phyloP scores from a whole-genome alignment of 2,329 filamentous ascomycete species.

The Alternaria hordeiaustralica region DNA sequence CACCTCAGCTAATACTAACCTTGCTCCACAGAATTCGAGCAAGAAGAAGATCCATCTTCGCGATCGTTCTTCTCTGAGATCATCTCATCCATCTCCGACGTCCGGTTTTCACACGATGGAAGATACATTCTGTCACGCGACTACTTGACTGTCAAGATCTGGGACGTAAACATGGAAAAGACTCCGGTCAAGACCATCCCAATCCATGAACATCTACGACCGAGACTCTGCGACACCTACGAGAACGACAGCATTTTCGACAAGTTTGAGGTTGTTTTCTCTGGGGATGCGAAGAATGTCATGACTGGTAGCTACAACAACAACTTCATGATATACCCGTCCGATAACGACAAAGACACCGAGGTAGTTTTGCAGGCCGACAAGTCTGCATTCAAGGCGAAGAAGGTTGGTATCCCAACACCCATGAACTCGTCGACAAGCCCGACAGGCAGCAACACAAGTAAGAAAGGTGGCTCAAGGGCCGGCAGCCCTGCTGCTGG shows the following conservation, averaged over 20 bases:
- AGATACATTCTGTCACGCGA: slow-evolving; percentile 97
- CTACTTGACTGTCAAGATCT: slow-evolving; percentile 99
- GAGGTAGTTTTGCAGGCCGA: slow-evolving; percentile 97
- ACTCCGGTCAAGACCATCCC: slow-evolving; percentile 98
- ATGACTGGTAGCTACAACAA: slow-evolving; percentile 99
- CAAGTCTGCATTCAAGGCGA: slow-evolving; percentile 99
- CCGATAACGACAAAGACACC: slow-evolving; percentile 92
- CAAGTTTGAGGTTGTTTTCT: slow-evolving; percentile 99
- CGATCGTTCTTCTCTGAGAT: slow-evolving; percentile 99
- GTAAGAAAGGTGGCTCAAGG: slow-evolving; percentile 87
- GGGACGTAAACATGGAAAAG: slow-evolving; percentile 99
- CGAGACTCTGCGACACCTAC: slow-evolving; percentile 94
- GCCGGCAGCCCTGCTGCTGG: slow-evolving; percentile 84
- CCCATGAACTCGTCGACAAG: slow-evolving; percentile 87
- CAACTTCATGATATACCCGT: slow-evolving; percentile 99
- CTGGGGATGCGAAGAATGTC: slow-evolving; percentile 96
- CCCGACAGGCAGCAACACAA: slow-evolving; percentile 69
- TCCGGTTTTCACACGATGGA: slow-evolving; percentile 95
- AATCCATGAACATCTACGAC: slow-evolving; percentile 95
- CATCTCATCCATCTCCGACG: slow-evolving; percentile 98
- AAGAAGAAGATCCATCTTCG: slow-evolving; percentile 97
- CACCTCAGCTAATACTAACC: slow-evolving; percentile 7
- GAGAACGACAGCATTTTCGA: slow-evolving; percentile 99
- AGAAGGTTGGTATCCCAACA: slow-evolving; percentile 97
- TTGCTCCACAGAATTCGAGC: slow-evolving; percentile 80